Conservation (phyloP, 176 grass and related monocot genomes). For the maize (Zea mays) region Zm-B73-REFERENCE-NAM-5.0 NC_050096.1:227829501-227830000, state of each 20-base stretch:
- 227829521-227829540: not conserved
- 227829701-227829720: not conserved
- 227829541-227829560: not conserved
- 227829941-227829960: constrained; percentile 36
- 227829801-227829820: constrained; percentile 36
- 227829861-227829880: constrained; percentile 27
- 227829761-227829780: constrained; percentile 48
- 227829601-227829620: not conserved
- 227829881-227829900: constrained; percentile 37
- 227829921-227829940: constrained; percentile 11
- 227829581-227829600: not conserved
- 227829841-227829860: constrained; percentile 52
- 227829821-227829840: constrained; percentile 47
- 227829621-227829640: not conserved
- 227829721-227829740: constrained; percentile 54
- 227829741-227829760: constrained; percentile 41
- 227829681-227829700: not conserved
- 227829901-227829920: constrained; percentile 43
- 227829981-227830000: constrained; percentile 47
- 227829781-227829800: constrained; percentile 1
- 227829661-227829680: not conserved
- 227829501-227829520: not conserved
- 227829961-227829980: constrained; percentile 6
- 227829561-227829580: not conserved
- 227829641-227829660: constrained; percentile 10